Evolutionary conservation across 768 basidiomycete genomes (phyloP).

Genomic region (Suillus ampliporus): DNA sequence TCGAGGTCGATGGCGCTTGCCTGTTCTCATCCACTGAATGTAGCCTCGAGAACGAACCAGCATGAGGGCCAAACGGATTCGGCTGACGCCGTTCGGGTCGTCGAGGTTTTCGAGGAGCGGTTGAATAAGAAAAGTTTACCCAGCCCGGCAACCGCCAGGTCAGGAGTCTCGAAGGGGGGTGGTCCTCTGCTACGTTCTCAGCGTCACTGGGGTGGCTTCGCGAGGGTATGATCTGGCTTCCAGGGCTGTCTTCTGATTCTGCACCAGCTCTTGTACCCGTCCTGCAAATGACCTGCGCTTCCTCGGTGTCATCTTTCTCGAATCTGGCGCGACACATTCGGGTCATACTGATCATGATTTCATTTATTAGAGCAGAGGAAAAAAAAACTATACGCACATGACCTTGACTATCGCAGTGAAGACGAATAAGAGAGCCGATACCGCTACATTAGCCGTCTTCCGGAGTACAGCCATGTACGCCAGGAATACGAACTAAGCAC

Average conservation of each 20-base stretch:
- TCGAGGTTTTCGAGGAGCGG: slow-evolving; percentile 49
- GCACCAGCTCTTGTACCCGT: slow-evolving; percentile 6
- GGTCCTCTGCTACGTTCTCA: not conserved
- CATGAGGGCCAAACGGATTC: slow-evolving; percentile 53
- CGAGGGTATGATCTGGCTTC: too few relatives aligned
- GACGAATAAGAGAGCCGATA: slow-evolving; percentile 70
- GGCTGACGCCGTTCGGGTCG: slow-evolving; percentile 48
- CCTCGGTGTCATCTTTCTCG: slow-evolving; percentile 66
- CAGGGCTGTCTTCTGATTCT: not conserved
- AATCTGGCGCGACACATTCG: slow-evolving; percentile 71
- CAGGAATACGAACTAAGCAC: slow-evolving; percentile 65
- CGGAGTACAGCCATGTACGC: slow-evolving; percentile 80
- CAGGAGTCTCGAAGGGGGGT: slow-evolving; percentile 37
- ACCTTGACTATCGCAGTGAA: slow-evolving; percentile 70
- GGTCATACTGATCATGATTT: slow-evolving; percentile 55
- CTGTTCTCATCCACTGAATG: slow-evolving; percentile 23
- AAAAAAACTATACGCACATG: slow-evolving; percentile 51
- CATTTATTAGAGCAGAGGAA: not conserved
- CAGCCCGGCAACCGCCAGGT: slow-evolving; percentile 62
- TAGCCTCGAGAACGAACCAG: slow-evolving; percentile 35
- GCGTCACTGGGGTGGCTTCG: not conserved
- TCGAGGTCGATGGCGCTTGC: not conserved
- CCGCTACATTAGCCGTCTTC: slow-evolving; percentile 68
- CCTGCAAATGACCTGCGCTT: slow-evolving; percentile 57
- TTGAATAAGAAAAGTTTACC: slow-evolving; percentile 60